Base-by-base conservation (phyloP, 345 rosid species). In the Camelina sativa region DNA sequence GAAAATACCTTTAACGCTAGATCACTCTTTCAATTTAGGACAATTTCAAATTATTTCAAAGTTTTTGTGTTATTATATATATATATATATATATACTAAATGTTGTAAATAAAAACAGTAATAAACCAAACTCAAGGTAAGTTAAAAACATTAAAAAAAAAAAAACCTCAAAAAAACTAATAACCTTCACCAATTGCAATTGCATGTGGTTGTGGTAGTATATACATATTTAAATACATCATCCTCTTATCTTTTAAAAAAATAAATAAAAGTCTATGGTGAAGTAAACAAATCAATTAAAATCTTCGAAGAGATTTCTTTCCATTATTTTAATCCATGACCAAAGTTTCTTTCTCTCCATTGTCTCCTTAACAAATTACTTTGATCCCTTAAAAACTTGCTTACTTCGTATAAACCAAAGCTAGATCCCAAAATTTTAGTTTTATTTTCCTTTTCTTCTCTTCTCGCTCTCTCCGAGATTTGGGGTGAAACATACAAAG, bases 221-320 rank as follows among this genome's bases (percentile, higher is more conserved):
- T 57, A 11, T 22, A 40, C 15, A 51, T 32, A 11, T 44, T 59
- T 15, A 76, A 54, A 76, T 32, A 64, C n/a, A 41, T 51, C 48
- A 76, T 61, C 40, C 17, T 28, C 30, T 28, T 28, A 28, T 53
- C 57, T 76, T 68, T 67, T 60, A 7, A 34, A 34, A 25, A 28
- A 28, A 34, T 1, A 34, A 67, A 40, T 2, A 52, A 41, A 67
- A 53, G 69, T 76, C 70, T 61, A 53, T 55, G 70, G 47, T 61
- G 40, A 19, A 55, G n/a, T 61, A 76, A 76, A 69, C 74, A 76
- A 76, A 62, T 69, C 74, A 34, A 11, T 41, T 61, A 76, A 76
- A 76, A 62, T 76, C 75, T 62, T 54, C 69, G 3, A 69, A 12
- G 52, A 69, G 79, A 69, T 69, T 76, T 76, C 64, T 44, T 54